Conservation (phyloP, 768 basidiomycete species). For the Pholiota microspora region DNA sequence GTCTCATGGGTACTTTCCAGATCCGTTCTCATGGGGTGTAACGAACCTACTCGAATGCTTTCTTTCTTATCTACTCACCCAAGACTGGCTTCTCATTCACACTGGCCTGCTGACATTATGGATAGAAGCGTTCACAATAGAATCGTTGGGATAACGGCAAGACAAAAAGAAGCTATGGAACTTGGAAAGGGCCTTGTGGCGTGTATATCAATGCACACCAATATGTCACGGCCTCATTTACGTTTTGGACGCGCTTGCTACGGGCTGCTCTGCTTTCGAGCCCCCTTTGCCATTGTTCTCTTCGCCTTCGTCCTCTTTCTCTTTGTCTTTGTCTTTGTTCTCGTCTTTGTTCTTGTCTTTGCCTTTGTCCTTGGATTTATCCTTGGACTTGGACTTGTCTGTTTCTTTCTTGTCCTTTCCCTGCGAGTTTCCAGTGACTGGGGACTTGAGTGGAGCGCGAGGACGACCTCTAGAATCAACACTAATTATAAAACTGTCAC, state of each 20-base stretch:
- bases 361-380: neutral
- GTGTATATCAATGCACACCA: neutral
- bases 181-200: neutral
- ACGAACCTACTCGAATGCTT: too few species aligned
- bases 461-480: neutral
- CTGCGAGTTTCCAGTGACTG: neutral
- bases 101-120: neutral
- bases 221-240: neutral
- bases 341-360: neutral
- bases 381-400: neutral
- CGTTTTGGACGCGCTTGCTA: neutral
- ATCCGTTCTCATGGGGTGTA: neutral
- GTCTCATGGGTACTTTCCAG: neutral
- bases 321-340: neutral
- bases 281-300: too few species aligned
- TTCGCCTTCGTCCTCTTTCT: neutral
- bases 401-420: neutral
- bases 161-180: neutral
- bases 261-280: too few species aligned
- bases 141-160: neutral
- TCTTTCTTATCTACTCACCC: too few species aligned
- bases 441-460: neutral
- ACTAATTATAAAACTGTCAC: too few species aligned
- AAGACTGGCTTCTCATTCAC: neutral
- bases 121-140: neutral